Conservation (phyloP, 805 yeast species). For the Candida ulmi region DNA sequence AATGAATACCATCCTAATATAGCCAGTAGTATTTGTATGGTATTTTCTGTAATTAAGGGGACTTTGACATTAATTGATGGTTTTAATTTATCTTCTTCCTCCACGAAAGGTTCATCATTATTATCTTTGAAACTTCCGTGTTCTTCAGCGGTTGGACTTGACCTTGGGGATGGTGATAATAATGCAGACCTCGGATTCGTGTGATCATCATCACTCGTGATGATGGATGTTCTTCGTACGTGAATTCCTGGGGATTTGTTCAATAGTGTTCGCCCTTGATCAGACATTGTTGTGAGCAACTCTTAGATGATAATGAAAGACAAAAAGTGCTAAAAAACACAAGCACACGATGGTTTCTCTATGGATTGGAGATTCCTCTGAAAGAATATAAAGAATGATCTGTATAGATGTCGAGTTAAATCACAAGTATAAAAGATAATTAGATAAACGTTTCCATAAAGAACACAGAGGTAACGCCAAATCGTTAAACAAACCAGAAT, state of each 20-base stretch:
- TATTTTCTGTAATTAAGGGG: constrained; percentile 9
- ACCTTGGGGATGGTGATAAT: neutral
- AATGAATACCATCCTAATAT: constrained; percentile 63
- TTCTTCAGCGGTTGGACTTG: neutral
- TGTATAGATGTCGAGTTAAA: no score
- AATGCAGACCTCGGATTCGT: neutral
- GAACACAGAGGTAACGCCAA: no score
- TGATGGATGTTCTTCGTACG: constrained; percentile 1
- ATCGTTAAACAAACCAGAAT: no score
- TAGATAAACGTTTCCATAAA: no score
- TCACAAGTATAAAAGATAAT: no score
- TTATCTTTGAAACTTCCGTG: no score
- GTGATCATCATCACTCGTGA: neutral
- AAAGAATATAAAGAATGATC: no score
- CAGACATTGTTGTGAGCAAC: no score
- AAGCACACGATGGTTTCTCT: no score
- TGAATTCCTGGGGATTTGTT: neutral
- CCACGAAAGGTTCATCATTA: neutral
- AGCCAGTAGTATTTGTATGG: constrained; percentile 10
- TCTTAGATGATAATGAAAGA: no score
- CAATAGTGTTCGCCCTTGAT: neutral
- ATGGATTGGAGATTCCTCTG: no score
- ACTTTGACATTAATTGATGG: neutral
- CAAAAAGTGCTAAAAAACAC: no score
- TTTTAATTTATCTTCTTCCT: neutral